Percentiles rank a stretch among this genome's conserved stretches.
These are phyloP conservation scores for Trichomonascaceae sp. DNA, from an alignment of 1,139 yeast genomes.

Conservation along the genomic window DNA sequence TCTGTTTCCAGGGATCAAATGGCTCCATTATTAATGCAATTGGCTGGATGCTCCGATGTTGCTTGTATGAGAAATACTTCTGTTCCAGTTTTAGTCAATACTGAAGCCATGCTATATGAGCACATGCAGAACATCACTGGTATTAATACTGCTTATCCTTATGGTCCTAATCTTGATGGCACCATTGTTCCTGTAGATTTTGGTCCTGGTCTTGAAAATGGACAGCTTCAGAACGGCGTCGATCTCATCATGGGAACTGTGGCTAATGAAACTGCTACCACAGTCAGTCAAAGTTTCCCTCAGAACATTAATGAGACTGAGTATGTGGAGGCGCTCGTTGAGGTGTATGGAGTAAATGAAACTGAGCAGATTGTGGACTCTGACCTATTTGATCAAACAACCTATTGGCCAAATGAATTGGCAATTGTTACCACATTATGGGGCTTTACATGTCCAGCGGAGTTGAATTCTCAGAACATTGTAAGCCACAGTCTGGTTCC, in stretches of 20 bases:
- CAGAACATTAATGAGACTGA: constrained; percentile 4
- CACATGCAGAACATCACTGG: constrained; percentile 8
- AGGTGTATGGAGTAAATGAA: constrained; percentile 11
- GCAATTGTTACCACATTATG: constrained; percentile 20
- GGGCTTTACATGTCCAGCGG: constrained; percentile 24
- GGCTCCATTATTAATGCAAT: constrained; percentile 12
- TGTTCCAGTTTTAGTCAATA: constrained; percentile 17
- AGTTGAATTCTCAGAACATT: constrained; percentile 15
- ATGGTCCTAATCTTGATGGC: constrained; percentile 28
- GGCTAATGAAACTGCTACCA: constrained; percentile 25
- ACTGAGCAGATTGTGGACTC: constrained; percentile 11
- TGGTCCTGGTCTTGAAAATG: constrained; percentile 17
- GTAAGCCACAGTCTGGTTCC: constrained; percentile 4
- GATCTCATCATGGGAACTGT: constrained; percentile 26
- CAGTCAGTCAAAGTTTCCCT: constrained; percentile 13
- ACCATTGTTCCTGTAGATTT: constrained; percentile 20
- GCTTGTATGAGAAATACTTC: constrained; percentile 21
- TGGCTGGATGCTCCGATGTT: constrained; percentile 19
- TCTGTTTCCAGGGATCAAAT: constrained; percentile 19
- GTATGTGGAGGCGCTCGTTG: constrained; percentile 13
- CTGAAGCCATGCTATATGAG: constrained; percentile 15
- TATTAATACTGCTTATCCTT: constrained; percentile 23
- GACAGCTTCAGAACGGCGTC: constrained; percentile 21
- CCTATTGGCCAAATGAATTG: constrained; percentile 13
- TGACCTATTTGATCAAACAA: constrained; percentile 13